These are phyloP conservation scores for Clarkia xantiana DNA, from an alignment of 345 rosid genomes.

Conservation along the genomic window DNA sequence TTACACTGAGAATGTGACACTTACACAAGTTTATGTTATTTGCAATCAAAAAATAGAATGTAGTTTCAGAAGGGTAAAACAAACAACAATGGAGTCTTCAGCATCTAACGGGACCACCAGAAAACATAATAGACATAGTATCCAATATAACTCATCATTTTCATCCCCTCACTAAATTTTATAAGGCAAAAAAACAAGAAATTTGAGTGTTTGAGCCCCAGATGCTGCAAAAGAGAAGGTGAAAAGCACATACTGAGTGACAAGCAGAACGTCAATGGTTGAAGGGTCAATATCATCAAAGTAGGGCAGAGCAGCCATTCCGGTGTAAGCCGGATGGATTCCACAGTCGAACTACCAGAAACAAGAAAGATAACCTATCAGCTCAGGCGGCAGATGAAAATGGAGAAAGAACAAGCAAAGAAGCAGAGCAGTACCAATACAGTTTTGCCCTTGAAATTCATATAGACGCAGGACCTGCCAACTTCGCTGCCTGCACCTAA, in stretches of 20 bases:
- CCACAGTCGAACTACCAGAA: conserved; percentile 78
- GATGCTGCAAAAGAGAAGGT: not conserved
- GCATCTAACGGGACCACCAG: too few species aligned
- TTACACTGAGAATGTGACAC: too few species aligned
- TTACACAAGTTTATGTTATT: too few species aligned
- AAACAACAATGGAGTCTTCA: too few species aligned
- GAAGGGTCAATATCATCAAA: conserved; percentile 97
- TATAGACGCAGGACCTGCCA: conserved; percentile 82
- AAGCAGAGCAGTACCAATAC: conserved; percentile 26
- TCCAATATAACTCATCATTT: too few species aligned
- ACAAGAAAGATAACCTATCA: not conserved
- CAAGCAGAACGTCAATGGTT: conserved; percentile 64
- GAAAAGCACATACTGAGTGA: conserved; percentile 53
- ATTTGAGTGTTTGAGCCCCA: not conserved
- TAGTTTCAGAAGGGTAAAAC: too few species aligned
- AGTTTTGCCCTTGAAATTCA: conserved; percentile 79
- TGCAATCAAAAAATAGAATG: too few species aligned
- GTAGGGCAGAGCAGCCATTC: conserved; percentile 91
- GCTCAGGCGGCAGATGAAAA: not conserved
- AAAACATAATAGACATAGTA: too few species aligned
- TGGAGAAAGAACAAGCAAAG: not conserved
- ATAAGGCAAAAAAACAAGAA: too few species aligned
- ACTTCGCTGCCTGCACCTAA: conserved; percentile 93
- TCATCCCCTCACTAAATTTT: too few species aligned
- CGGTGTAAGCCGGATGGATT: conserved; percentile 76